Evolutionary conservation across 2,329 filamentous ascomycete genomes (phyloP).

Genomic region (Aureobasidium pullulans): DNA sequence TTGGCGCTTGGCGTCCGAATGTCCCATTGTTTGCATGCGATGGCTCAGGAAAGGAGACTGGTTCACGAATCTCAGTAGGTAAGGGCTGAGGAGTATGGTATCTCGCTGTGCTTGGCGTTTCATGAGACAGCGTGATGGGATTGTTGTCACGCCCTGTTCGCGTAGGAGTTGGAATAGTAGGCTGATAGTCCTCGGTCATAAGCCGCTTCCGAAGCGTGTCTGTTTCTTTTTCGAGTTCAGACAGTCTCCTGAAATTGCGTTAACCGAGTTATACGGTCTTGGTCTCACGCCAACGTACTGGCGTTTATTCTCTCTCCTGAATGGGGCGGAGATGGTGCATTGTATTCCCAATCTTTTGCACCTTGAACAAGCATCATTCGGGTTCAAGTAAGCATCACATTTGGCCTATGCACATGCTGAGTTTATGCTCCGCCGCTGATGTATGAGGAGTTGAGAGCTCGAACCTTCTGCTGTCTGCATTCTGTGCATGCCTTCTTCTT

Average conservation of each 20-base stretch:
- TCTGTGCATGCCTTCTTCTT: slow-evolving; percentile 11
- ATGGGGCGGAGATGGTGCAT: neutral
- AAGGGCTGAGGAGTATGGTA: neutral
- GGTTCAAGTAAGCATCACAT: slow-evolving; percentile 1
- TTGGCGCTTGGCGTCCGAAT: neutral
- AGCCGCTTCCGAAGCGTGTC: slow-evolving; percentile 2
- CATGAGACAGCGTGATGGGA: neutral
- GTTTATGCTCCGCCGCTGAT: neutral
- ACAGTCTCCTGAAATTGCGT: neutral
- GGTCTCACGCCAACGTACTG: neutral
- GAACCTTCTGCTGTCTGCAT: slow-evolving; percentile 10
- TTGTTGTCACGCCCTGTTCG: neutral
- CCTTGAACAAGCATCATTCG: neutral
- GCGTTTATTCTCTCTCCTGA: slow-evolving; percentile 1
- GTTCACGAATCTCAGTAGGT: neutral
- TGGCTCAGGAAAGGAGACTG: neutral
- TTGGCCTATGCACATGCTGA: neutral
- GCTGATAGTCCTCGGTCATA: neutral
- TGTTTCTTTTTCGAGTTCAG: slow-evolving; percentile 2
- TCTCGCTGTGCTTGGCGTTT: neutral
- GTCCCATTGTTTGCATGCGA: neutral
- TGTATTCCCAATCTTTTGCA: neutral
- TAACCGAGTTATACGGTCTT: neutral
- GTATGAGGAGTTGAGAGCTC: neutral
- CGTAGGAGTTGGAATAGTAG: neutral